Conservation (phyloP, 2,329 filamentous ascomycete genomes). For the Aspergillus sp. region DNA sequence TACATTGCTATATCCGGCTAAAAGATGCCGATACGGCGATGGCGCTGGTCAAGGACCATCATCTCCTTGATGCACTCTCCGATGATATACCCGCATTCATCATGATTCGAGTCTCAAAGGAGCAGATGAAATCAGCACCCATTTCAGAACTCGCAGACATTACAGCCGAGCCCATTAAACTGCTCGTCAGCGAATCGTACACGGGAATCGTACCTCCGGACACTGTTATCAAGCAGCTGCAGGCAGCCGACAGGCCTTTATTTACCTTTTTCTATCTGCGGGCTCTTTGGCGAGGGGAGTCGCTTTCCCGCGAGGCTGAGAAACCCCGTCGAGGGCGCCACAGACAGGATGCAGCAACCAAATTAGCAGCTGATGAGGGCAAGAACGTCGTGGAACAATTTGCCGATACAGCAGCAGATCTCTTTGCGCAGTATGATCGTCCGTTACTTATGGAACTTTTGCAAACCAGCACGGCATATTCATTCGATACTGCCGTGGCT, state of each 20-base stretch:
- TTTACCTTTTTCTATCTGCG: slow-evolving; percentile 93
- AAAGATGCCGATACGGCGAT: slow-evolving; percentile 92
- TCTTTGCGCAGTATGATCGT: slow-evolving; percentile 84
- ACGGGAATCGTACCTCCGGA: slow-evolving; percentile 79
- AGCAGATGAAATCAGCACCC: slow-evolving; percentile 65
- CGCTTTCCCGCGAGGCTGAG: slow-evolving; percentile 44
- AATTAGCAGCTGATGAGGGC: slow-evolving; percentile 56
- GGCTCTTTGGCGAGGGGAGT: slow-evolving; percentile 77
- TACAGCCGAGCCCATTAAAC: slow-evolving; percentile 77
- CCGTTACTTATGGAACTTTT: slow-evolving; percentile 82
- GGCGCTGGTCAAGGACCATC: slow-evolving; percentile 78
- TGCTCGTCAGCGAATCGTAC: slow-evolving; percentile 88
- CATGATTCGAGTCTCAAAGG: slow-evolving; percentile 75
- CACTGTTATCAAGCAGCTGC: slow-evolving; percentile 75
- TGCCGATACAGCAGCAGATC: slow-evolving; percentile 78
- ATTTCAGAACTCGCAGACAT: slow-evolving; percentile 72
- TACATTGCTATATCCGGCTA: slow-evolving; percentile 84
- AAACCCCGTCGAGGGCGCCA: slow-evolving; percentile 36
- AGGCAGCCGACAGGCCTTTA: slow-evolving; percentile 63
- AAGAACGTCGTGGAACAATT: slow-evolving; percentile 77
- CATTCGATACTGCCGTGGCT: slow-evolving; percentile 70
- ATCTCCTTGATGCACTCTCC: slow-evolving; percentile 82
- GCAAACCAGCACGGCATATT: slow-evolving; percentile 79
- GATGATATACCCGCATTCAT: slow-evolving; percentile 92
- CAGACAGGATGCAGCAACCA: slow-evolving; percentile 44